Evolutionary conservation across 805 yeast genomes (phyloP).

Genomic region (Jamesozyma spencerorum): DNA sequence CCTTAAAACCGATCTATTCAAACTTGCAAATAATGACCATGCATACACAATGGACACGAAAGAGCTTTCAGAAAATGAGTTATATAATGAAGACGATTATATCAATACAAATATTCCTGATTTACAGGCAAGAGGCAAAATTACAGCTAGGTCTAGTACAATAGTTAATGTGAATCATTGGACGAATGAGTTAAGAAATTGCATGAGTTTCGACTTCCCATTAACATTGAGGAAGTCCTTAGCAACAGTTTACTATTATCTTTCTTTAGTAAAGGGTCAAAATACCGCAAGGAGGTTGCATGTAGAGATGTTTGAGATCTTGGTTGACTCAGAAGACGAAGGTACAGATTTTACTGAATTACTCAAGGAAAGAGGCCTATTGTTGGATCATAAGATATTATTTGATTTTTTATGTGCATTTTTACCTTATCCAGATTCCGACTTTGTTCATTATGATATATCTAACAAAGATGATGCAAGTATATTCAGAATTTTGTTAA

Average conservation of each 20-base stretch:
- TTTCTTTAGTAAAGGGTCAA: constrained; percentile 69
- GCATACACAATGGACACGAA: constrained; percentile 31
- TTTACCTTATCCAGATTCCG: constrained; percentile 40
- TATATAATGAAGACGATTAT: constrained; percentile 28
- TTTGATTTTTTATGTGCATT: constrained; percentile 29
- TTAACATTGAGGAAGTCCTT: constrained; percentile 48
- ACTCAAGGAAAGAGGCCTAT: constrained; percentile 25
- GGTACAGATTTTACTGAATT: constrained; percentile 27
- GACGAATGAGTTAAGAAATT: constrained; percentile 75
- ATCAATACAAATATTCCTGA: constrained; percentile 23
- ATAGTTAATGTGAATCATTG: constrained; percentile 70
- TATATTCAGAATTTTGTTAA: constrained; percentile 39
- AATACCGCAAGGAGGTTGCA: constrained; percentile 50
- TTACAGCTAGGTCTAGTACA: constrained; percentile 59
- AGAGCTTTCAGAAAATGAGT: constrained; percentile 32
- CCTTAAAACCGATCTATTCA: constrained; percentile 44
- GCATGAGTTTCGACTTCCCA: constrained; percentile 74
- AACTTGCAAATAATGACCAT: constrained; percentile 12
- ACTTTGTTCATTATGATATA: constrained; percentile 34
- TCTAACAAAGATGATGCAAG: constrained; percentile 35
- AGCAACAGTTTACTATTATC: constrained; percentile 59
- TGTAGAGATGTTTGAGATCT: constrained; percentile 47
- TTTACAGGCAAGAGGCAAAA: constrained; percentile 42
- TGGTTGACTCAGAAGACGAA: constrained; percentile 37
- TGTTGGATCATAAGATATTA: constrained; percentile 31